Evolutionary conservation across 306 rosid genomes (phyloP).

Genomic region (Alnus glutinosa): DNA sequence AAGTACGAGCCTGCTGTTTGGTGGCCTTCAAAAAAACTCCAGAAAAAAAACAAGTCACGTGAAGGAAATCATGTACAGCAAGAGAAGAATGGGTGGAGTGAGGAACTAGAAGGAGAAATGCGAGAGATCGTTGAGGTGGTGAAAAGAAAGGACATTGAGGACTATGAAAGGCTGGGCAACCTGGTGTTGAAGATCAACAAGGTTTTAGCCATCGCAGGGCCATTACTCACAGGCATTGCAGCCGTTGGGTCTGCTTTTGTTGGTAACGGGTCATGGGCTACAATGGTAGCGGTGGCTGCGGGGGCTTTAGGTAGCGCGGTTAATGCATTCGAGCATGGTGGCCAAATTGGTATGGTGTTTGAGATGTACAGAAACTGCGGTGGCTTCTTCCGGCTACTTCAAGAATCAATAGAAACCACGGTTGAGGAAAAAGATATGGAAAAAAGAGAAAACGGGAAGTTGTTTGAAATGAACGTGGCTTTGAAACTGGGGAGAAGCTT

Average conservation of each 20-base stretch:
- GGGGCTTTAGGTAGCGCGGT: constrained; percentile 55
- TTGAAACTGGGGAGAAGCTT: constrained; percentile 66
- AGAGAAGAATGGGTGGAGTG: constrained; percentile 57
- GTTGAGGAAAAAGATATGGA: constrained; percentile 52
- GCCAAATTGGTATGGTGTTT: constrained; percentile 72
- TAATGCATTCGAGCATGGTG: constrained; percentile 65
- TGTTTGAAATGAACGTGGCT: constrained; percentile 63
- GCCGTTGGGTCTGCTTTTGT: constrained; percentile 50
- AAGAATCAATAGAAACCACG: constrained; percentile 43
- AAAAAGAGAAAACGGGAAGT: constrained; percentile 63
- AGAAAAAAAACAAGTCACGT: neutral
- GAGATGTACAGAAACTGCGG: constrained; percentile 68
- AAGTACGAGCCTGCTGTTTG: constrained; percentile 65
- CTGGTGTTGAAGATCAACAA: constrained; percentile 61
- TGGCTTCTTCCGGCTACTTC: constrained; percentile 52
- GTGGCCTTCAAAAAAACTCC: constrained; percentile 57
- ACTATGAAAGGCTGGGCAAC: constrained; percentile 68
- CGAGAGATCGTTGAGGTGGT: constrained; percentile 54
- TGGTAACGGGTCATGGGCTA: constrained; percentile 34
- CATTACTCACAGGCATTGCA: constrained; percentile 67
- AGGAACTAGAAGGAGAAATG: constrained; percentile 54
- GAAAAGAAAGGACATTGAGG: constrained; percentile 59
- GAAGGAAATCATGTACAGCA: neutral
- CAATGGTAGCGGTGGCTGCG: constrained; percentile 44
- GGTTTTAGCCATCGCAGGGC: constrained; percentile 61